These are phyloP conservation scores for Epichloe typhina DNA, from an alignment of 2,329 filamentous ascomycete genomes.

Conservation along the genomic window DNA sequence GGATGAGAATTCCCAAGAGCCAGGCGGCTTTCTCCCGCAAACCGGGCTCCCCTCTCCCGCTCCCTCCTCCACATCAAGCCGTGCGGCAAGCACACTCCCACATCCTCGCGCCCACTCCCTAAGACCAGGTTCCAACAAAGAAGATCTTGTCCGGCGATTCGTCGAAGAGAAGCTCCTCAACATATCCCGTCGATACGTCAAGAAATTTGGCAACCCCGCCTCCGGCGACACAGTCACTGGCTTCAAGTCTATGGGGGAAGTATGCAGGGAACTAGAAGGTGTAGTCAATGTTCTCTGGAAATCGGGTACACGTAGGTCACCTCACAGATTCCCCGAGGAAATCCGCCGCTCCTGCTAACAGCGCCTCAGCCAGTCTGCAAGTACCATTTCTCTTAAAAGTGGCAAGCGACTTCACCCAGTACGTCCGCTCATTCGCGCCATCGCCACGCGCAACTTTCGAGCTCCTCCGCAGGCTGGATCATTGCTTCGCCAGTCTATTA, in stretches of 20 bases:
- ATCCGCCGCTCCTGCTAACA: neutral
- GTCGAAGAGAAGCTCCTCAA: constrained; percentile 39
- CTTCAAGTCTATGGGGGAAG: constrained; percentile 50
- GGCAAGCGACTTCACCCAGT: constrained; percentile 58
- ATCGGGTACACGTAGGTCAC: constrained; percentile 65
- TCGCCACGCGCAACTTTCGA: constrained; percentile 53
- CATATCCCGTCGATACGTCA: constrained; percentile 45
- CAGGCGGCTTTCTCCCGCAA: constrained; percentile 39
- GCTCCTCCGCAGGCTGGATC: constrained; percentile 66
- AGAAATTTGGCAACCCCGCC: constrained; percentile 37
- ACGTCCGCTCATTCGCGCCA: constrained; percentile 55
- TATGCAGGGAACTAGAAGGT: constrained; percentile 60
- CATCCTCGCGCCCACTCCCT: constrained; percentile 41
- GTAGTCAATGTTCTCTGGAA: constrained; percentile 76
- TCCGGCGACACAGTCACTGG: constrained; percentile 35
- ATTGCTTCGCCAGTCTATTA: constrained; percentile 67
- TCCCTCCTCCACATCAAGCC: constrained; percentile 34
- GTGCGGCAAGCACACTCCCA: constrained; percentile 31
- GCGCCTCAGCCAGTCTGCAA: constrained; percentile 57
- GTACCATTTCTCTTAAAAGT: constrained; percentile 72
- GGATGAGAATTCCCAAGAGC: constrained; percentile 8
- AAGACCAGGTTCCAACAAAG: constrained; percentile 43
- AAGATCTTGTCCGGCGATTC: constrained; percentile 45
- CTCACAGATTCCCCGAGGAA: neutral
- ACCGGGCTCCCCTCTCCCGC: constrained; percentile 41